Evolutionary conservation across 140 eudicot species (phyloP), one percentile per base, ranked within the genome.

Genomic region (Bidens hawaiensis): DNA sequence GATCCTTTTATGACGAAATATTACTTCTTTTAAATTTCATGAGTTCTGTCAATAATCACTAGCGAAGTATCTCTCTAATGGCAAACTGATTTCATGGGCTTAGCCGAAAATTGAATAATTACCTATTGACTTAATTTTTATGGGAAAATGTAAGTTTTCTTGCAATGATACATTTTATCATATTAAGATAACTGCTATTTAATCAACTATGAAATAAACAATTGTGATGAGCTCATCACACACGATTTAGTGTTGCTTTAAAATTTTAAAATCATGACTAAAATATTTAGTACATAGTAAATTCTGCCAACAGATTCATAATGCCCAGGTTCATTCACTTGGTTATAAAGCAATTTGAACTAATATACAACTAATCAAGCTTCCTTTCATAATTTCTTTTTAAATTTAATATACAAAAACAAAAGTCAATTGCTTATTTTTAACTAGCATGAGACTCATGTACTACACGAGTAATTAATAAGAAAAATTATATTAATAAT

Each of bases 241-340:
- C 15, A 3, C 21, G 26, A 71, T 36, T 71, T 62, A 30, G 64
- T 62, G 18, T 17, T 41, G 19, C 60, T 38, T 24, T 40, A 24
- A 26, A 50, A 30, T 25, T 38, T 24, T 40, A 24, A 26, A 50
- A 30, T 25, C 21, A 36, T 70, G 51, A 41, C 33, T 27, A 70
- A 42, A 2, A 4, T 13, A 61, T 48, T 46, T 61, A 45, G 58
- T 62, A 19, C 36, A 72, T 72, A 52, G 28, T 41, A 51, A 63
- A 62, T 53, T 28, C 14, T 42, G 66, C 58, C 71, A 71, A 60
- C 23, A 63, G 18, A 4, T 18, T 49, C 47, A 62, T 60, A 3
- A 53, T 62, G 76, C 43, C 76, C 65, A 71, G 65, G 65, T 71
- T 71, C 71, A 52, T 64, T 63, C 65, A 53, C 59, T 63, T 63